Evolutionary conservation across 2,329 filamentous ascomycete species (phyloP), one percentile per base, ranked within the genome.

Genomic region (Verticillium dahliae): DNA sequence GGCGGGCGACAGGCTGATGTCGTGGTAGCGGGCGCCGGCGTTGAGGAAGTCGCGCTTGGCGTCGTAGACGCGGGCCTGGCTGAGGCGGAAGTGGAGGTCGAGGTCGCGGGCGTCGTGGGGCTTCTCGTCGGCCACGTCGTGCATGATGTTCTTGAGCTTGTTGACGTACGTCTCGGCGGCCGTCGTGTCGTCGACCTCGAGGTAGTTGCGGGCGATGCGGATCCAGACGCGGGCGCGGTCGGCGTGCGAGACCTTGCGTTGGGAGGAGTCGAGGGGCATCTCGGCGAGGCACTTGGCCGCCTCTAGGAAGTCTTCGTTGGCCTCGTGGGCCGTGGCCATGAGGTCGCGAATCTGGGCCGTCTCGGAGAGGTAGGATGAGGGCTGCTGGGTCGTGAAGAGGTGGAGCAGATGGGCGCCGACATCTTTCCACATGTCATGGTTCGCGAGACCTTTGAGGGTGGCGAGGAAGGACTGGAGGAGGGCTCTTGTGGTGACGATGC

Each of bases 121-220:
- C 39, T 45, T 45, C 63, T 89, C 85, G 73, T 97, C 87, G 35
- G 83, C 78, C 37, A 97, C 87, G 65, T 85, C 88, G 78, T 91
- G 87, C 73, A 97, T 92, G 67, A 97, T 83, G 71, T 95, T 94
- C 78, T 97, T 98, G 75, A 96, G 90, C 75, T 94, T 93, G 81
- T 97, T 97, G 69, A 99, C 83, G 73, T 93, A 96, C 50, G 84
- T 85, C 73, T 96, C 92, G 52, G 95, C 95, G 39, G 85, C 83
- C 1, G 89, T 92, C 9, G 91, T 90, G 76, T 98, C 93, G 73
- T 97, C 94, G 57, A 93, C 91, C 78, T 99, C 94, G 65, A 99
- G 85, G 73, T 95, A 96, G 79, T 96, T 90, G 65, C 95, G 87
- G 72, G 96, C 92, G 71, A 99, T 97, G 63, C 94, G 90, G 68